A percentile compares a stretch with the other conserved stretches of the same genome.
Evolutionary conservation across 2,329 filamentous ascomycete genomes (phyloP).

Genomic region (Emmonsia crescens): DNA sequence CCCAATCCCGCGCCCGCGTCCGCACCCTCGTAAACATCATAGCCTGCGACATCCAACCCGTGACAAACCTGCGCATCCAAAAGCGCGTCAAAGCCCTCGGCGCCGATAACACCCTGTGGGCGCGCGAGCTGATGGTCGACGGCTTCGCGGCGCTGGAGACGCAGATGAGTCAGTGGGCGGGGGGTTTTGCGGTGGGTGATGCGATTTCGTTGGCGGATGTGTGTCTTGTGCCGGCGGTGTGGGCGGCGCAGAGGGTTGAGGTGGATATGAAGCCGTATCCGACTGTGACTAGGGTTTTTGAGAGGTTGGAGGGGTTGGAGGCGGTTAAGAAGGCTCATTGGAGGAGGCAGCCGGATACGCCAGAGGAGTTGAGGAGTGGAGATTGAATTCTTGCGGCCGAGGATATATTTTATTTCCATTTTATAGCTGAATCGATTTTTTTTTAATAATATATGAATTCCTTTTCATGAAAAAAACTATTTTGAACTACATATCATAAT

Average conservation of each 20-base stretch:
- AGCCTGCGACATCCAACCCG: constrained; percentile 48
- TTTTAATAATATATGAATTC: no score
- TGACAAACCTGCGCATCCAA: constrained; percentile 48
- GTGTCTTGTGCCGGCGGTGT: constrained; percentile 47
- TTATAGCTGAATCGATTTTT: no score
- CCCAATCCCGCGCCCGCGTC: constrained; percentile 38
- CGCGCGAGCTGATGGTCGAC: constrained; percentile 39
- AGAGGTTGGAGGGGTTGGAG: constrained; percentile 38
- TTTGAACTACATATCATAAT: neutral
- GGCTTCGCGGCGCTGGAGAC: constrained; percentile 49
- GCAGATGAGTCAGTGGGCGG: constrained; percentile 29
- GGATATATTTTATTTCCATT: no score
- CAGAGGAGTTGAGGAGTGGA: constrained; percentile 32
- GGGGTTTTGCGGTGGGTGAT: constrained; percentile 47
- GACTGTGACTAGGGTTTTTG: constrained; percentile 36
- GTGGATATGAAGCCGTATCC: constrained; percentile 44
- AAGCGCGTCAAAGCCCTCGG: constrained; percentile 38
- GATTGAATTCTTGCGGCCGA: no score
- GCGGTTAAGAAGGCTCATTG: constrained; percentile 46
- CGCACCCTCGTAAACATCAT: constrained; percentile 47
- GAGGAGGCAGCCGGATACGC: constrained; percentile 45
- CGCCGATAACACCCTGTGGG: constrained; percentile 39
- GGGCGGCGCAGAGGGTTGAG: constrained; percentile 46
- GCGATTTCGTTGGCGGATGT: constrained; percentile 48
- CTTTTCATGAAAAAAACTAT: neutral